Percentiles rank a stretch among this genome's conserved stretches.
Conservation (phyloP, 2,329 filamentous ascomycete genomes). For the Chalara sp. region DNA sequence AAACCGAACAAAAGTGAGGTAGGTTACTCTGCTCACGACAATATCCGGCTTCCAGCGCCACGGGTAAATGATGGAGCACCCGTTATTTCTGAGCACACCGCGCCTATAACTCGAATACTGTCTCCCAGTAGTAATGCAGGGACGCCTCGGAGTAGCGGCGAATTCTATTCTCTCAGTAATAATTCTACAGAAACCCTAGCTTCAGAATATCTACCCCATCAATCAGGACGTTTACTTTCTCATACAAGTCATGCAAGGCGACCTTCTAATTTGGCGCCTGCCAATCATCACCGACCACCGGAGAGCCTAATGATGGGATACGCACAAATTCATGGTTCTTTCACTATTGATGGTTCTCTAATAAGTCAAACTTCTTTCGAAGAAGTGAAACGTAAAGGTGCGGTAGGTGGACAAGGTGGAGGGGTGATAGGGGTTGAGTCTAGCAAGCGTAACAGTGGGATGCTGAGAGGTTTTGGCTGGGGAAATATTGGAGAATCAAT, state of each 20-base stretch:
- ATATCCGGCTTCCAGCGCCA: slow-evolving; percentile 18
- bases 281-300: slow-evolving; percentile 43
- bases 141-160: slow-evolving; percentile 84
- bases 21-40: slow-evolving; percentile 3
- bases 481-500: slow-evolving; percentile 81
- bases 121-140: slow-evolving; percentile 70
- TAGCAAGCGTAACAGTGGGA: slow-evolving; percentile 66
- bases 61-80: slow-evolving; percentile 31
- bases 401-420: slow-evolving; percentile 79
- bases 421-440: slow-evolving; percentile 76
- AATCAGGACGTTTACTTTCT: slow-evolving; percentile 34
- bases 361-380: slow-evolving; percentile 88
- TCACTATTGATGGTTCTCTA: slow-evolving; percentile 84
- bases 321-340: slow-evolving; percentile 87
- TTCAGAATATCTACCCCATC: slow-evolving; percentile 73
- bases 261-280: slow-evolving; percentile 35
- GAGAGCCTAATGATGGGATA: slow-evolving; percentile 98
- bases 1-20: slow-evolving; percentile 3
- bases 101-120: slow-evolving; percentile 58
- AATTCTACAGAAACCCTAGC: slow-evolving; percentile 88
- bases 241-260: slow-evolving; percentile 33
- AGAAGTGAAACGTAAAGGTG: slow-evolving; percentile 89
- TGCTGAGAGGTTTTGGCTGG: slow-evolving; percentile 83
- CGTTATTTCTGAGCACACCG: slow-evolving; percentile 50
- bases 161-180: slow-evolving; percentile 93